These are phyloP conservation scores for Penicillium sp. DNA, from an alignment of 2,329 filamentous ascomycete genomes.

Conservation along the genomic window DNA sequence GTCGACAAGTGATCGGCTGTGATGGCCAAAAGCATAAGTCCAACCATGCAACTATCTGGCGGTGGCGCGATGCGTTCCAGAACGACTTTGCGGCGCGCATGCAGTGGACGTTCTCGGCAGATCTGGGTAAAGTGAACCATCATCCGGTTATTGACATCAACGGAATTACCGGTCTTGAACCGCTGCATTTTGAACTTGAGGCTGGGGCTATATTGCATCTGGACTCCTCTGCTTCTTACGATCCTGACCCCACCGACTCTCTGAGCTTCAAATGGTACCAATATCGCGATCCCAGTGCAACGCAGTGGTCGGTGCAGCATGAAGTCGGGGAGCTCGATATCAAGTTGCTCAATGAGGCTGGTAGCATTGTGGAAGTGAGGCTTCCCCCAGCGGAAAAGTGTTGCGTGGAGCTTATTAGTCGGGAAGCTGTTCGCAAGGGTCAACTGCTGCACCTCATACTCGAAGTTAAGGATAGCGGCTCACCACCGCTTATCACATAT, in stretches of 20 bases:
- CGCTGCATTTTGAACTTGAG: slow-evolving; percentile 21
- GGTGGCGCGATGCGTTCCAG: slow-evolving; percentile 57
- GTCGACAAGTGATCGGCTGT: slow-evolving; percentile 39
- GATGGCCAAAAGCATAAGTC: slow-evolving; percentile 37
- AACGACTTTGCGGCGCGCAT: slow-evolving; percentile 56
- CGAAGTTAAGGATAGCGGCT: slow-evolving; percentile 28
- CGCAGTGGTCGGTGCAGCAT: slow-evolving; percentile 19
- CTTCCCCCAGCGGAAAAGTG: slow-evolving; percentile 25
- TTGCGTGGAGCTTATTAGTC: slow-evolving; percentile 22
- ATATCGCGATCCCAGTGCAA: slow-evolving; percentile 26
- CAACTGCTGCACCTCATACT: slow-evolving; percentile 28
- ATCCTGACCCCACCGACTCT: slow-evolving; percentile 22
- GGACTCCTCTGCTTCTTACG: slow-evolving; percentile 27
- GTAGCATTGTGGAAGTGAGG: slow-evolving; percentile 19
- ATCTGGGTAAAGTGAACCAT: slow-evolving; percentile 19
- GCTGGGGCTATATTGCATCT: slow-evolving; percentile 24
- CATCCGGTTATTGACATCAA: slow-evolving; percentile 19
- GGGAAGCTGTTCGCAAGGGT: slow-evolving; percentile 9
- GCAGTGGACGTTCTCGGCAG: slow-evolving; percentile 47
- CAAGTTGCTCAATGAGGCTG: slow-evolving; percentile 18
- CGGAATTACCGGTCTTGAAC: slow-evolving; percentile 7
- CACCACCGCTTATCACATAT: slow-evolving; percentile 28
- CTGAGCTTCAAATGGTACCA: slow-evolving; percentile 31
- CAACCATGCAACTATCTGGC: slow-evolving; percentile 57
- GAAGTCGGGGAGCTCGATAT: slow-evolving; percentile 24